Evolutionary conservation across 2,329 filamentous ascomycete genomes (phyloP).

Genomic region (Pezicula neosporulosa): DNA sequence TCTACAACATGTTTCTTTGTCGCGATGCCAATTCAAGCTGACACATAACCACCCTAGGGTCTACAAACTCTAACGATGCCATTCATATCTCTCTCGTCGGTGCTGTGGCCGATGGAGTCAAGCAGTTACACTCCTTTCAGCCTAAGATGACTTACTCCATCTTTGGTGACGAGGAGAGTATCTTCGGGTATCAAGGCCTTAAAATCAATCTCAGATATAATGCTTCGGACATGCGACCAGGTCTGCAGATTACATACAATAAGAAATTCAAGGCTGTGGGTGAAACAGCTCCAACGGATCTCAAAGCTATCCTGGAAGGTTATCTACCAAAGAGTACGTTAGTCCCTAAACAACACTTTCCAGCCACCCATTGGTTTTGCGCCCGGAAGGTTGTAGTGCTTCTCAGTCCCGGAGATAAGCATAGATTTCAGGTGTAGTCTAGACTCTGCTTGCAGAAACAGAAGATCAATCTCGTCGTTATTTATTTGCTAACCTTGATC

Average conservation of each 20-base stretch:
- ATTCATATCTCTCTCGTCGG: conserved; percentile 57
- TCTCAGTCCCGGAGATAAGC: too few species aligned
- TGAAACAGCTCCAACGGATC: conserved; percentile 65
- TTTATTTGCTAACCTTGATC: conserved; percentile 1
- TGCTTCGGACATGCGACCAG: conserved; percentile 72
- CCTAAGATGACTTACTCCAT: conserved; percentile 89
- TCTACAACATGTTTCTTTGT: background rate
- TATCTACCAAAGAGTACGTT: conserved; percentile 65
- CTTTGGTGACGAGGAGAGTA: conserved; percentile 88
- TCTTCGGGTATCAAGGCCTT: conserved; percentile 85
- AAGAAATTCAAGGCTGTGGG: conserved; percentile 69
- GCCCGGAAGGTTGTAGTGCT: too few species aligned
- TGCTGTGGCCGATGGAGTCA: conserved; percentile 44
- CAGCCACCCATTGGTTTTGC: background rate
- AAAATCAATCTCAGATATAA: conserved; percentile 69
- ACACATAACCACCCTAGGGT: conserved; percentile 18
- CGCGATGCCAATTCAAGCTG: background rate
- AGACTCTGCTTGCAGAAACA: too few species aligned
- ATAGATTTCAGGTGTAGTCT: too few species aligned
- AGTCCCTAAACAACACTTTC: background rate
- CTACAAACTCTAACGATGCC: conserved; percentile 42
- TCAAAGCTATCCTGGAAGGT: conserved; percentile 50
- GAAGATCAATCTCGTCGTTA: too few species aligned
- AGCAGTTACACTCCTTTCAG: conserved; percentile 66
- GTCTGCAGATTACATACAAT: conserved; percentile 66